Conservation (phyloP, 345 rosid genomes). For the Balakata baccata region DNA sequence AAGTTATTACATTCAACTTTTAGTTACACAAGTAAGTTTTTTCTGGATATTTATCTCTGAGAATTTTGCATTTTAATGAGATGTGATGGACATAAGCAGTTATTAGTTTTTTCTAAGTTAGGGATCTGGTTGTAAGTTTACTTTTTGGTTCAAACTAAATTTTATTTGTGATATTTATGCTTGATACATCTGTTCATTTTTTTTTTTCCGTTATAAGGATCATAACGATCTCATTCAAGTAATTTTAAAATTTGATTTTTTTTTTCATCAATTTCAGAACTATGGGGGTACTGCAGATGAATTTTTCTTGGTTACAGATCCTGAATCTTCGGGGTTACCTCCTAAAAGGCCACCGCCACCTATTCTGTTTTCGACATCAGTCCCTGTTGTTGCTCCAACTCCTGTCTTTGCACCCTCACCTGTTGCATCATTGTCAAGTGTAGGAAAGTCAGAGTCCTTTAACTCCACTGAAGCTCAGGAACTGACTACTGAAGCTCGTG, state of each 20-base stretch:
- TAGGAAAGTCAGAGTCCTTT: slow-evolving; percentile 63
- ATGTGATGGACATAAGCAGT: neutral
- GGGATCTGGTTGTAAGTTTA: neutral
- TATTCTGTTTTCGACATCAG: slow-evolving; percentile 48
- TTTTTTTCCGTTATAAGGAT: neutral
- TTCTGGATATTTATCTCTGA: neutral
- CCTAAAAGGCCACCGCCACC: slow-evolving; percentile 88
- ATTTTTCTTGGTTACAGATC: slow-evolving; percentile 79
- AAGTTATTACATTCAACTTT: neutral
- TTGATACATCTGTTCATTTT: neutral
- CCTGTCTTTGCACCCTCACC: slow-evolving; percentile 37
- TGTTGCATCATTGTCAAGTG: slow-evolving; percentile 42
- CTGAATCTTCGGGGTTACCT: slow-evolving; percentile 87
- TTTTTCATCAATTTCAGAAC: slow-evolving; percentile 48
- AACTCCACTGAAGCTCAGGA: slow-evolving; percentile 66
- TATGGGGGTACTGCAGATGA: slow-evolving; percentile 64
- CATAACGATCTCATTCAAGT: slow-evolving; percentile 4
- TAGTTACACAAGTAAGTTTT: neutral
- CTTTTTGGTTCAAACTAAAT: neutral
- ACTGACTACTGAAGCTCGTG: slow-evolving; percentile 63
- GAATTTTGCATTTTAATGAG: neutral
- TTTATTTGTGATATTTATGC: neutral
- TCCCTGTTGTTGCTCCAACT: slow-evolving; percentile 43
- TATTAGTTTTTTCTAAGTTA: neutral
- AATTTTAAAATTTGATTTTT: slow-evolving; percentile 3